phyloP scores from a whole-genome alignment of 495 filamentous ascomycete genomes.

The Hypoxylon perforatum region DNA sequence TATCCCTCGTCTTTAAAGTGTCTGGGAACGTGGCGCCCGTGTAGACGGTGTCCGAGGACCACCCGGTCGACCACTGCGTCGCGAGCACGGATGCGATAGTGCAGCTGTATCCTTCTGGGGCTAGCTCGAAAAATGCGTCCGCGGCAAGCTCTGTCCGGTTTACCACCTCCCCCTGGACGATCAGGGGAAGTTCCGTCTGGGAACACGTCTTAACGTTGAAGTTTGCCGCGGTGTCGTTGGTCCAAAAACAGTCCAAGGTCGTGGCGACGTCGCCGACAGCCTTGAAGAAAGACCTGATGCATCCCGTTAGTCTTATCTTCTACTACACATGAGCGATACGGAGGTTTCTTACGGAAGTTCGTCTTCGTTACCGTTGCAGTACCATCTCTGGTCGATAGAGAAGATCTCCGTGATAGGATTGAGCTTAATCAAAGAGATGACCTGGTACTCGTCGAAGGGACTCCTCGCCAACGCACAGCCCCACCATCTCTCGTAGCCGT shows the following conservation, averaged over 20 bases:
- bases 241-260: constrained; percentile 26
- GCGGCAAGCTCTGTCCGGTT: constrained; percentile 12
- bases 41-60: constrained; percentile 15
- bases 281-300: constrained; percentile 19
- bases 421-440: constrained; percentile 22
- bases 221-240: constrained; percentile 18
- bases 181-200: constrained; percentile 13
- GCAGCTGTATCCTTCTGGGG: constrained; percentile 30
- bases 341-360: constrained; percentile 18
- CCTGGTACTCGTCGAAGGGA: constrained; percentile 24
- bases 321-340: not conserved
- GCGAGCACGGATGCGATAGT: constrained; percentile 46
- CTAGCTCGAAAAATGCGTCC: constrained; percentile 25
- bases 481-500: constrained; percentile 32
- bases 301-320: not conserved
- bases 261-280: constrained; percentile 14
- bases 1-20: constrained; percentile 5
- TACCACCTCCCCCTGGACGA: constrained; percentile 13
- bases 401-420: constrained; percentile 30
- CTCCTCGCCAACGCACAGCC: constrained; percentile 10
- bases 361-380: constrained; percentile 25
- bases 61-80: constrained; percentile 22
- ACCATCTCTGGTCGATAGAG: constrained; percentile 34
- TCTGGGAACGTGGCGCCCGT: constrained; percentile 9
- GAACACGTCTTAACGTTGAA: constrained; percentile 17